phyloP scores from a whole-genome alignment of 2,329 filamentous ascomycete species.

The Epichloe glyceriae region DNA sequence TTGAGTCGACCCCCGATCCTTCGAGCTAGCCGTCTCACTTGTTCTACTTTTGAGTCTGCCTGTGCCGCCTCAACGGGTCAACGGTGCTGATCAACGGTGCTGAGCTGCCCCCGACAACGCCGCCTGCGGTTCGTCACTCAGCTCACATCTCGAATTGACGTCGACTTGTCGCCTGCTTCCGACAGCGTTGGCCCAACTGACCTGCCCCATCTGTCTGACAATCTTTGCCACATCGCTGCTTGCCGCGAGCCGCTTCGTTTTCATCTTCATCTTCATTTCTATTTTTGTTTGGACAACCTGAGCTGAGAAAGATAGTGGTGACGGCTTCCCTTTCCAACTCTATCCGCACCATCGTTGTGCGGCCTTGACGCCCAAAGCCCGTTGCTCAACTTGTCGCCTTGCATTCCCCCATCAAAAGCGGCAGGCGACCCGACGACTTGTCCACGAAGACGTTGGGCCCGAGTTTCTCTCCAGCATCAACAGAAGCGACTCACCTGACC shows the following conservation, averaged over 20 bases:
- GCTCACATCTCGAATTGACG: constrained; percentile 1
- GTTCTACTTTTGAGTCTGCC: neutral
- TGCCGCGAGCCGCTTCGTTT: neutral
- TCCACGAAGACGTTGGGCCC: neutral
- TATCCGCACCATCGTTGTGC: neutral
- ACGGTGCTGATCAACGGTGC: constrained; percentile 5
- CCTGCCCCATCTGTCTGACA: neutral
- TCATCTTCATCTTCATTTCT: neutral
- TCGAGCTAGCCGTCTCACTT: constrained; percentile 3
- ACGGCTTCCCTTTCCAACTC: neutral
- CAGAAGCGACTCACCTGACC: neutral
- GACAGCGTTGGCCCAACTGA: neutral
- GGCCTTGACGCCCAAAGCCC: neutral
- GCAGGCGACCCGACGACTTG: neutral
- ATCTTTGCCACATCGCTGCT: constrained; percentile 2
- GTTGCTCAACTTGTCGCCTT: neutral
- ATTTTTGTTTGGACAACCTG: neutral
- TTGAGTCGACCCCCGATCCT: constrained; percentile 1
- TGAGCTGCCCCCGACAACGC: constrained; percentile 2
- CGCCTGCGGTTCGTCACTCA: constrained; percentile 6
- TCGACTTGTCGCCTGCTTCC: neutral
- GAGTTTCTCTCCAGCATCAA: neutral
- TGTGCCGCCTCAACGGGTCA: constrained; percentile 2
- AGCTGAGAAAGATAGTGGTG: neutral
- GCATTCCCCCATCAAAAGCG: neutral